These are phyloP conservation scores for Penicillium sclerotigenum DNA, from an alignment of 2,329 filamentous ascomycete genomes.

Conservation along the genomic window DNA sequence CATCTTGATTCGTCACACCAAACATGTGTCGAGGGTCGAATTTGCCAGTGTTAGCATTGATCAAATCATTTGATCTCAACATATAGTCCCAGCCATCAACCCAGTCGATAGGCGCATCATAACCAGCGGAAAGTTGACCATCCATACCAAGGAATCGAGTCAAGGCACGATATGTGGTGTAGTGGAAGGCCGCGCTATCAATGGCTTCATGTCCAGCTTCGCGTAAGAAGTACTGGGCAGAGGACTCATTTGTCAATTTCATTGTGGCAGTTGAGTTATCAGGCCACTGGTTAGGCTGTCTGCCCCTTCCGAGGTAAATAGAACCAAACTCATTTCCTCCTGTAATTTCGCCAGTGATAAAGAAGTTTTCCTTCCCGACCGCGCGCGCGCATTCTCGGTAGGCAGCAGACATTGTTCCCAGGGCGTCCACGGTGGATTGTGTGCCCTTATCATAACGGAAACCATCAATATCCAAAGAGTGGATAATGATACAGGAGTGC, in stretches of 20 bases:
- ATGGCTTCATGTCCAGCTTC: slow-evolving; percentile 52
- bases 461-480: slow-evolving; percentile 61
- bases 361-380: slow-evolving; percentile 62
- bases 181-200: slow-evolving; percentile 62
- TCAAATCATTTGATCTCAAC: slow-evolving; percentile 56
- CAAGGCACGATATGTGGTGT: slow-evolving; percentile 59
- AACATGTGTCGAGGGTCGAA: slow-evolving; percentile 65
- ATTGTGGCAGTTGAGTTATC: slow-evolving; percentile 46
- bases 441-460: slow-evolving; percentile 66
- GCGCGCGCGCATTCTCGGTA: slow-evolving; percentile 56
- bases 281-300: slow-evolving; percentile 52
- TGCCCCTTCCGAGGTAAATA: slow-evolving; percentile 60
- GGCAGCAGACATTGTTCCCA: slow-evolving; percentile 57
- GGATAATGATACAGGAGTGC: slow-evolving; percentile 62
- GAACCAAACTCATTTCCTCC: slow-evolving; percentile 60
- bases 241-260: slow-evolving; percentile 46
- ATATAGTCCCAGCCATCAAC: slow-evolving; percentile 55
- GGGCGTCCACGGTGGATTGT: slow-evolving; percentile 60
- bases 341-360: slow-evolving; percentile 62
- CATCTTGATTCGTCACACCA: slow-evolving; percentile 63
- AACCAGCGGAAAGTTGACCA: slow-evolving; percentile 53
- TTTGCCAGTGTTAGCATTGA: slow-evolving; percentile 58
- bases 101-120: slow-evolving; percentile 54
- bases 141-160: slow-evolving; percentile 60
- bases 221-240: slow-evolving; percentile 51